A percentile compares a stretch with the other conserved stretches of the same genome.
phyloP scores from a whole-genome alignment of 179 eudicot genomes.

The Amaranthus tricolor region DNA sequence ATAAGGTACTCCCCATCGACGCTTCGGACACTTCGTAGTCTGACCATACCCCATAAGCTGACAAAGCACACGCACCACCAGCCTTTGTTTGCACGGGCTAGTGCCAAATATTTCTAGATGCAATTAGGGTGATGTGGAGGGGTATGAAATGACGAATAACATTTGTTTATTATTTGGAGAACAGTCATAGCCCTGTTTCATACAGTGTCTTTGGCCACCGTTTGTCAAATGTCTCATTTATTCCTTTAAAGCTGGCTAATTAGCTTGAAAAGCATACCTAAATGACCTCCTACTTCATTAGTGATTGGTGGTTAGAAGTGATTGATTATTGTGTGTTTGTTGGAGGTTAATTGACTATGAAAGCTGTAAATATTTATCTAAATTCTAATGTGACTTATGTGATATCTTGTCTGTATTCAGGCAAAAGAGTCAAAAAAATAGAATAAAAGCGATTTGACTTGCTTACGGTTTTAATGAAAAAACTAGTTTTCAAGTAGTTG shows the following conservation, averaged over 20 bases:
- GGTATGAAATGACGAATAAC: constrained; percentile 14
- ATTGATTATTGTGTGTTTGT: background rate
- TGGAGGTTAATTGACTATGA: constrained; percentile 20
- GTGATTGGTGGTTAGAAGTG: constrained; percentile 15
- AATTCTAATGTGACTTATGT: constrained; percentile 5
- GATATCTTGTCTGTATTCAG: background rate
- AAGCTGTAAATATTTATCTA: constrained; percentile 3
- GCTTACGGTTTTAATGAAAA: background rate
- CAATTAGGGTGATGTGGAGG: background rate
- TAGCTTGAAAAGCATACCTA: constrained; percentile 18
- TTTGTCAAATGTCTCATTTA: constrained; percentile 10
- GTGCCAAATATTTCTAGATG: background rate
- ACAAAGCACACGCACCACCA: background rate
- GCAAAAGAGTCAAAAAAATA: constrained; percentile 1
- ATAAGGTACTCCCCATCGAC: too few relatives aligned
- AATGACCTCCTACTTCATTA: constrained; percentile 6
- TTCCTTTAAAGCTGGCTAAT: constrained; percentile 7
- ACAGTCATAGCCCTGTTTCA: constrained; percentile 17
- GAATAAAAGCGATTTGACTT: background rate
- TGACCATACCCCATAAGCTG: background rate
- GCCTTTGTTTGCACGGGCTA: background rate
- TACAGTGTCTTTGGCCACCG: constrained; percentile 1
- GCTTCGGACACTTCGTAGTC: too few relatives aligned
- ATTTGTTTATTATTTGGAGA: constrained; percentile 12
- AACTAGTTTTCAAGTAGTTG: background rate